Base-by-base conservation (phyloP, 1,284 basidiomycete genomes). In the Trichosporon inkin region DNA sequence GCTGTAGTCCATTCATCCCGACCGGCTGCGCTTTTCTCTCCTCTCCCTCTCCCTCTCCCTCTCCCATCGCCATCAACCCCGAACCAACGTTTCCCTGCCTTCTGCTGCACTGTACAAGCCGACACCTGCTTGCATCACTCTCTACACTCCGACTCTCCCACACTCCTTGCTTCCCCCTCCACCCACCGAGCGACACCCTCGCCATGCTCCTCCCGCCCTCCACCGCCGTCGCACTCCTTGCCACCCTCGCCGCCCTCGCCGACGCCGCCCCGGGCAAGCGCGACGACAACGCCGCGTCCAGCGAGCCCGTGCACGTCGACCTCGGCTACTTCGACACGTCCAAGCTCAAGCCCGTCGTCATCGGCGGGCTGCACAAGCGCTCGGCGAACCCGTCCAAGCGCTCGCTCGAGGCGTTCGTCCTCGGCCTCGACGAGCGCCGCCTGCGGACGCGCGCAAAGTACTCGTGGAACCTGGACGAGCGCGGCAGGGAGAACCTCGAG, bases 351-450 rank as follows among this genome's bases (percentile, higher is more conserved):
- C 49, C 28, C 49, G 35, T 34, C 49, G 49, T 34, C 34, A 17
- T 35, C 34, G 49, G 35, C 49, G 32, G 32, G 32, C 34, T 35
- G 10, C 32, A 52, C 32, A 52, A 52, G 49, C 49, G 49, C 32
- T 11, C 14, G 3, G 24, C 49, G 14, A n/a, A 36, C 34, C 49
- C 49, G 6, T 20, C 32, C n/a, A 11, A 35, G 49, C 49, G 24
- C 2, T 20, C 22, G 11, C 41, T 47, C 41, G 41, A 47, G 22
- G 41, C 41, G 10, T 47, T 47, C 41, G 13, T 47, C 41, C 41
- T 47, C 13, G 22, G 41, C 6, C 41, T 47, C 13, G 51, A 53
- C 51, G 57, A 53, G 28, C 28, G 53, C 16, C 51, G 39, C 51
- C 51, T 47, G 11, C 41, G 41, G 14, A 47, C 41, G 11, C 41